Conservation (phyloP, 805 yeast species). For the Pachysolen tannophilus region DNA sequence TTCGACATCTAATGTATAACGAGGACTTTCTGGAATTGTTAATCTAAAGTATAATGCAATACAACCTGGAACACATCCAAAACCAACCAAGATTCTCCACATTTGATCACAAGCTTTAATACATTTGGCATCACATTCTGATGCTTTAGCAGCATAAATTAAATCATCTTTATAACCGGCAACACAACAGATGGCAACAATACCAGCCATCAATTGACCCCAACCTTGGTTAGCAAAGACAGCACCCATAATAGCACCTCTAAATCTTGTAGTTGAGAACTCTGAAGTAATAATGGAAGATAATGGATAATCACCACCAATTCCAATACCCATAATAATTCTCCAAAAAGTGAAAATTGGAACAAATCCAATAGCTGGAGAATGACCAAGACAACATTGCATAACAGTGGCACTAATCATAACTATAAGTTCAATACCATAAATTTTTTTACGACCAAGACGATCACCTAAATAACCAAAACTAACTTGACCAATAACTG, state of each 20-base stretch:
- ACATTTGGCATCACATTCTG: conserved; percentile 62
- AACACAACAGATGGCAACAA: conserved; percentile 69
- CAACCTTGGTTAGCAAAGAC: conserved; percentile 96
- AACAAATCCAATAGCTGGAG: conserved; percentile 65
- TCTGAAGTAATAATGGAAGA: conserved; percentile 91
- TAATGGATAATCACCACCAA: conserved; percentile 95
- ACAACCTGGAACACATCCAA: conserved; percentile 85
- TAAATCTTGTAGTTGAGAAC: conserved; percentile 90
- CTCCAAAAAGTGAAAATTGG: conserved; percentile 74
- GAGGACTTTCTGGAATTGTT: conserved; percentile 92
- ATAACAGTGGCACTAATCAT: conserved; percentile 75
- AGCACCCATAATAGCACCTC: conserved; percentile 97
- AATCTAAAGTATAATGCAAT: conserved; percentile 84
- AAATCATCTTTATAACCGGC: conserved; percentile 68
- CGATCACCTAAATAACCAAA: conserved; percentile 79
- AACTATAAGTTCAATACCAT: conserved; percentile 79
- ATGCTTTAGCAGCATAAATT: conserved; percentile 41
- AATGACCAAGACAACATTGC: conserved; percentile 66
- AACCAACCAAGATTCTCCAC: conserved; percentile 90
- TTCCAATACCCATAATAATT: conserved; percentile 90
- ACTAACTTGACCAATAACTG: conserved; percentile 83
- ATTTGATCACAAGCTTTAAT: conserved; percentile 77
- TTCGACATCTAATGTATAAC: conserved; percentile 75
- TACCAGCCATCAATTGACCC: conserved; percentile 88
- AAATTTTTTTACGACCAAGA: conserved; percentile 79